A percentile compares a stretch with the other conserved stretches of the same genome.
Evolutionary conservation across 2,329 filamentous ascomycete species (phyloP).

Genomic region (Hymenoscyphus occultus): DNA sequence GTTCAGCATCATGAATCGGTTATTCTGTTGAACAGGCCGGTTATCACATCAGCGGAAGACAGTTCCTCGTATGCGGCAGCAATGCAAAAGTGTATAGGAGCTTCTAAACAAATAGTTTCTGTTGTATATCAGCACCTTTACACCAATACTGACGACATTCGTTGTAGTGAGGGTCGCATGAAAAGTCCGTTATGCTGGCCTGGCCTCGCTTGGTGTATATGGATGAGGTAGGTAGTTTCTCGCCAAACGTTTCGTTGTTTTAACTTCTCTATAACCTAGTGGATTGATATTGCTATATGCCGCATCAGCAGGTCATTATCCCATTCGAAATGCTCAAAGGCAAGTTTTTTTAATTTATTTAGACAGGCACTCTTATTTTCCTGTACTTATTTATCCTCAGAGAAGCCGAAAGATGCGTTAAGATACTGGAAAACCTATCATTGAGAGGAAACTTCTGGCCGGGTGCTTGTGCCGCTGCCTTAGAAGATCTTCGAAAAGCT

Average conservation of each 20-base stretch:
- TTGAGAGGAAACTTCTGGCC: constrained; percentile 39
- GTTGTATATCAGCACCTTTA: constrained; percentile 33
- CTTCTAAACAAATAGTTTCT: constrained; percentile 42
- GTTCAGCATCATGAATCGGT: not conserved
- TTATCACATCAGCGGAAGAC: constrained; percentile 39
- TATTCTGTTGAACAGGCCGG: not conserved
- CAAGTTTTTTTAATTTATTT: not conserved
- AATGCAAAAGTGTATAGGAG: constrained; percentile 45
- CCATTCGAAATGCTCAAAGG: not conserved
- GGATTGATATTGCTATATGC: not conserved
- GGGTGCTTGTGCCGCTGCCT: constrained; percentile 40
- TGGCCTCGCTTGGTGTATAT: constrained; percentile 47
- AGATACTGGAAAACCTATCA: constrained; percentile 37
- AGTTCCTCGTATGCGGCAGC: constrained; percentile 42
- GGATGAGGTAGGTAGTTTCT: constrained; percentile 41
- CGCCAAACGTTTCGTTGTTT: not conserved
- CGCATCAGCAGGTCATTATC: not conserved
- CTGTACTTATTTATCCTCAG: not conserved
- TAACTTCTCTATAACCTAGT: not conserved
- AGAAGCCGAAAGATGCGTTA: constrained; percentile 21
- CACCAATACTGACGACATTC: not conserved
- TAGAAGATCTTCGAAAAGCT: constrained; percentile 34
- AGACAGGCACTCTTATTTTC: no score
- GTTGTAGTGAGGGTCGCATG: constrained; percentile 20
- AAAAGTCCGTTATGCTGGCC: constrained; percentile 41